Evolutionary conservation across 805 yeast genomes (phyloP).

Genomic region (Pichia nakasei): DNA sequence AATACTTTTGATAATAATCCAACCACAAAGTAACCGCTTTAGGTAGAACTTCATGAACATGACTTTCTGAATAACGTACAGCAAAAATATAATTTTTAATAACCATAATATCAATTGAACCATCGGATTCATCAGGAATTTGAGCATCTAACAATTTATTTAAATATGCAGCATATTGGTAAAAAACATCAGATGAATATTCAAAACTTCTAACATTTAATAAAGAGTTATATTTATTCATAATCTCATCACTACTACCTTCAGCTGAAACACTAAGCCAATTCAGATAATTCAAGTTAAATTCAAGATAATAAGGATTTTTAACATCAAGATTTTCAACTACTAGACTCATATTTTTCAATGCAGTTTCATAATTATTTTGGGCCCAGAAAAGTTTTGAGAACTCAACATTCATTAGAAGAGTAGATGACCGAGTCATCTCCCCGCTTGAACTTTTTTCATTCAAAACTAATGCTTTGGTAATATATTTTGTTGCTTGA

Average conservation of each 20-base stretch:
- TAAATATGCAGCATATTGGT: conserved; percentile 70
- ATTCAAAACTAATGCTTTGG: conserved; percentile 45
- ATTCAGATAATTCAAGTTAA: conserved; percentile 70
- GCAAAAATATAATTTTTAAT: conserved; percentile 51
- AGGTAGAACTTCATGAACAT: conserved; percentile 69
- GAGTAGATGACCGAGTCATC: conserved; percentile 6
- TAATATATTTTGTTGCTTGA: conserved; percentile 58
- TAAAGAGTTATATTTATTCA: conserved; percentile 58
- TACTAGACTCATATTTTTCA: conserved; percentile 48
- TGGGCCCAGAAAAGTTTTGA: conserved; percentile 82
- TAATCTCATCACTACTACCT: conserved; percentile 64
- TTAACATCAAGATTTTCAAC: conserved; percentile 12
- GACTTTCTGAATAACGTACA: conserved; percentile 43
- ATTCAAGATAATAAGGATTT: conserved; percentile 25
- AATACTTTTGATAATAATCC: conserved; percentile 48
- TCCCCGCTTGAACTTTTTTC: conserved; percentile 16
- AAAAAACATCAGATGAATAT: conserved; percentile 57
- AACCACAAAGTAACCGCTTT: conserved; percentile 88
- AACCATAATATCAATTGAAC: conserved; percentile 46
- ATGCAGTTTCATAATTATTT: conserved; percentile 80
- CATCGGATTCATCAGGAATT: conserved; percentile 28
- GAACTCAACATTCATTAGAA: conserved; percentile 56
- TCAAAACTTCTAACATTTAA: conserved; percentile 33
- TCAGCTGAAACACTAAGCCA: conserved; percentile 88
- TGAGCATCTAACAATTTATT: conserved; percentile 70